These are phyloP conservation scores for Saturnispora silvae DNA, from an alignment of 805 yeast species.

Conservation along the genomic window DNA sequence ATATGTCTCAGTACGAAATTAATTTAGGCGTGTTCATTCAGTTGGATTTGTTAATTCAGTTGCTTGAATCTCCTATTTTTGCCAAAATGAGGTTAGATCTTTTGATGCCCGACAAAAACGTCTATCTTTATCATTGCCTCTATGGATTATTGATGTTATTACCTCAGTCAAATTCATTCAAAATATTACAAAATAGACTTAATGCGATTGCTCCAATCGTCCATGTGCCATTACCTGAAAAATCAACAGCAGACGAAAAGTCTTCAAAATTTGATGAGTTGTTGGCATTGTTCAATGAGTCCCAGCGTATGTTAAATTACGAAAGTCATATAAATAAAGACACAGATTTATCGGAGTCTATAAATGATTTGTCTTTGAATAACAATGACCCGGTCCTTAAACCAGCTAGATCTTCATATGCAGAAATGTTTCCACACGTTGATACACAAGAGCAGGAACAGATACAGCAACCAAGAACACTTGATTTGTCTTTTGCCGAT, in stretches of 20 bases:
- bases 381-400: constrained; percentile 7
- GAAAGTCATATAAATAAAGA: constrained; percentile 9
- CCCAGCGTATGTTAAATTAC: constrained; percentile 24
- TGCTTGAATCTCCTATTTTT: constrained; percentile 87
- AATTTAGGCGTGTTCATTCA: constrained; percentile 73
- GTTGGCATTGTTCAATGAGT: constrained; percentile 35
- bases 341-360: constrained; percentile 1
- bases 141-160: constrained; percentile 88
- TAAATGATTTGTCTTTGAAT: constrained; percentile 1
- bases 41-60: constrained; percentile 78
- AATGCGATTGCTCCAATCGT: constrained; percentile 40
- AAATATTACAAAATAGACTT: constrained; percentile 67
- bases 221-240: constrained; percentile 19
- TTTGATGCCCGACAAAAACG: constrained; percentile 76
- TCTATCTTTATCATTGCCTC: constrained; percentile 73
- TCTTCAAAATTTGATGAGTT: constrained; percentile 19
- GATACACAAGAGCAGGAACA: too few relatives aligned
- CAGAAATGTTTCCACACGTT: constrained; percentile 5
- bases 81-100: constrained; percentile 77
- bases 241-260: constrained; percentile 9
- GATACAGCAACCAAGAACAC: too few relatives aligned
- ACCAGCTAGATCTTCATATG: constrained; percentile 9
- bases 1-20: constrained; percentile 74
- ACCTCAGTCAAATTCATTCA: constrained; percentile 89
- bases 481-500: too few relatives aligned